phyloP scores from a whole-genome alignment of 1,284 basidiomycete genomes.

The Ceratobasidium sp. region DNA sequence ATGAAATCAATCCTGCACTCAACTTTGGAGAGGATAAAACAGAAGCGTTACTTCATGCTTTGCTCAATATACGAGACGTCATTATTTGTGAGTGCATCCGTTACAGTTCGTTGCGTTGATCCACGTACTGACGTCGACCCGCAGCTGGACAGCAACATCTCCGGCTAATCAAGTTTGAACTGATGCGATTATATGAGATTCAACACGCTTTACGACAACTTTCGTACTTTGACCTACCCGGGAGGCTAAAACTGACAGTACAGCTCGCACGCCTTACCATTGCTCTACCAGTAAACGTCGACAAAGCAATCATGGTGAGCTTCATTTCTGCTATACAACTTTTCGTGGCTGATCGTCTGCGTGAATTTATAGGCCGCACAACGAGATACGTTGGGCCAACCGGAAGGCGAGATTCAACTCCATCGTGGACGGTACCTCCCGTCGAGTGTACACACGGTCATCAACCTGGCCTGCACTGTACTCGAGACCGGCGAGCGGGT shows the following conservation, averaged over 20 bases:
- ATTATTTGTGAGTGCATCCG: slow-evolving; percentile 66
- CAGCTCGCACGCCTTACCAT: slow-evolving; percentile 84
- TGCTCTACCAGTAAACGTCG: slow-evolving; percentile 78
- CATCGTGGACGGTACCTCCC: slow-evolving; percentile 29
- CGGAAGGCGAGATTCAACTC: slow-evolving; percentile 6
- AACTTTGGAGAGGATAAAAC: slow-evolving; percentile 77
- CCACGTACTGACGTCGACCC: background rate
- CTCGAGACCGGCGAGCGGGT: slow-evolving; percentile 33
- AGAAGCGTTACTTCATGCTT: slow-evolving; percentile 68
- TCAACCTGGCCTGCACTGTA: slow-evolving; percentile 24
- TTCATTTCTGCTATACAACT: slow-evolving; percentile 51
- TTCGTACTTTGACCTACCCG: slow-evolving; percentile 80
- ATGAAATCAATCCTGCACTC: slow-evolving; percentile 76
- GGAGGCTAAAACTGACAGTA: slow-evolving; percentile 79
- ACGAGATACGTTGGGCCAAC: slow-evolving; percentile 4
- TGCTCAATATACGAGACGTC: slow-evolving; percentile 72
- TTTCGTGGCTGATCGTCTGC: slow-evolving; percentile 18
- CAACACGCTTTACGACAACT: slow-evolving; percentile 79
- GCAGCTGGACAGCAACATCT: slow-evolving; percentile 83
- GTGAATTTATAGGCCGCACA: background rate
- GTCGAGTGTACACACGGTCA: slow-evolving; percentile 31
- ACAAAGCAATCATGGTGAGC: slow-evolving; percentile 64
- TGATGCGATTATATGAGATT: slow-evolving; percentile 78
- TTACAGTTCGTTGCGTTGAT: background rate
- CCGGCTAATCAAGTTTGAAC: slow-evolving; percentile 74